A percentile compares a stretch with the other conserved stretches of the same genome.
Evolutionary conservation across 1,284 basidiomycete genomes (phyloP).

Genomic region (Blastosporella zonata): DNA sequence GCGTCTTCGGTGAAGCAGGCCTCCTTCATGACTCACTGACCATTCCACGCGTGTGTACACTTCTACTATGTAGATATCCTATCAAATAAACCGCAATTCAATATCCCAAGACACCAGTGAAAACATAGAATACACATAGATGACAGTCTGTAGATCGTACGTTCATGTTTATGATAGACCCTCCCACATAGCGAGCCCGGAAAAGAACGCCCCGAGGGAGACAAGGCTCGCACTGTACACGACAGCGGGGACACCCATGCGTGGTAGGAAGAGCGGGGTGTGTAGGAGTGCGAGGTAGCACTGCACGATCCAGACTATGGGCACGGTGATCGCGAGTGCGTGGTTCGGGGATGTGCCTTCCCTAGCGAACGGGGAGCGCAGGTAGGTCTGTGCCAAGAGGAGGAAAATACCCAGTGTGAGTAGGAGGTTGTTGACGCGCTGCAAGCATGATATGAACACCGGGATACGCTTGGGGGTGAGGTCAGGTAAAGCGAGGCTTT

Average conservation of each 20-base stretch:
- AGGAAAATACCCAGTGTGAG: constrained; percentile 66
- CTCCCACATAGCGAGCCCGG: constrained; percentile 65
- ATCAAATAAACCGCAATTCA: too few species aligned
- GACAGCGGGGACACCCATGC: constrained; percentile 65
- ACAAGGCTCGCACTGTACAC: constrained; percentile 65
- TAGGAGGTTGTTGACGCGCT: constrained; percentile 67
- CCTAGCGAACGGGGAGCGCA: constrained; percentile 40
- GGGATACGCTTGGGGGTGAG: constrained; percentile 57
- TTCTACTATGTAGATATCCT: too few species aligned
- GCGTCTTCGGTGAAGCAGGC: too few species aligned
- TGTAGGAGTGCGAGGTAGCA: constrained; percentile 54
- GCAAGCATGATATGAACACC: constrained; percentile 69
- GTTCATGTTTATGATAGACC: constrained; percentile 41
- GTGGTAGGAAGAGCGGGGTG: constrained; percentile 57
- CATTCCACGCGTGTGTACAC: too few species aligned
- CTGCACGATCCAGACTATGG: constrained; percentile 48
- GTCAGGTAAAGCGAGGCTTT: not conserved
- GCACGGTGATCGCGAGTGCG: constrained; percentile 35
- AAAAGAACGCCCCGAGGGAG: constrained; percentile 63
- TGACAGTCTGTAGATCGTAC: not conserved
- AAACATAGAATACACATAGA: not conserved
- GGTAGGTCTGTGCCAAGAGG: constrained; percentile 59
- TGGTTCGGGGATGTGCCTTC: not conserved
- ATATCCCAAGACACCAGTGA: too few species aligned
- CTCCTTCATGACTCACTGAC: too few species aligned